phyloP scores from a whole-genome alignment of 2,329 filamentous ascomycete species.

The Neocucurbitaria cava region DNA sequence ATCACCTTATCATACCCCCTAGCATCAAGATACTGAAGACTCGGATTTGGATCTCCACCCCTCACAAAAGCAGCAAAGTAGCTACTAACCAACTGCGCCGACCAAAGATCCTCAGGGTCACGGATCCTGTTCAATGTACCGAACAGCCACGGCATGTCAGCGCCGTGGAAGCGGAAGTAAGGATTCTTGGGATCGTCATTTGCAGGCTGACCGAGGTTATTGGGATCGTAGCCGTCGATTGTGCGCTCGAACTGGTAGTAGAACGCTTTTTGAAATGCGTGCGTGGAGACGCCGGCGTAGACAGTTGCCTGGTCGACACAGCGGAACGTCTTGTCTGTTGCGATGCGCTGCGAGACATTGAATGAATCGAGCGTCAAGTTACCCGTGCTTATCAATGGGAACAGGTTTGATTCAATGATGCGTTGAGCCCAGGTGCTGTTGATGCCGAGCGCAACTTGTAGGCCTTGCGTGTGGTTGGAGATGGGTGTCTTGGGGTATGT shows the following conservation, averaged over 20 bases:
- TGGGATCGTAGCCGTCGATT: constrained; percentile 62
- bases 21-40: constrained; percentile 52
- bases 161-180: constrained; percentile 65
- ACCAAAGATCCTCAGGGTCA: constrained; percentile 59
- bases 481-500: constrained; percentile 56
- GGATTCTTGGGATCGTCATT: constrained; percentile 59
- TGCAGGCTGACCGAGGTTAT: constrained; percentile 57
- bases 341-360: constrained; percentile 62
- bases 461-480: constrained; percentile 51
- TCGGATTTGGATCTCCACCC: constrained; percentile 60
- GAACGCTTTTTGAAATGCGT: constrained; percentile 59
- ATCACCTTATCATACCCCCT: constrained; percentile 56
- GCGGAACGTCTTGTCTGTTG: constrained; percentile 66
- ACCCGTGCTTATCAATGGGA: constrained; percentile 57
- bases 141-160: constrained; percentile 61
- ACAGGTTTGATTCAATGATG: constrained; percentile 53
- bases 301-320: constrained; percentile 67
- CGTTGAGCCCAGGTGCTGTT: constrained; percentile 47
- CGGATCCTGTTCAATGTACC: constrained; percentile 59
- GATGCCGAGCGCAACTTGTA: constrained; percentile 56
- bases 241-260: constrained; percentile 68
- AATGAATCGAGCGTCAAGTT: constrained; percentile 64
- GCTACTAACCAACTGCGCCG: constrained; percentile 53
- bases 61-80: constrained; percentile 62
- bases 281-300: constrained; percentile 56